These are phyloP conservation scores for Termitomyces sp. DNA, from an alignment of 768 basidiomycete species.

Conservation along the genomic window DNA sequence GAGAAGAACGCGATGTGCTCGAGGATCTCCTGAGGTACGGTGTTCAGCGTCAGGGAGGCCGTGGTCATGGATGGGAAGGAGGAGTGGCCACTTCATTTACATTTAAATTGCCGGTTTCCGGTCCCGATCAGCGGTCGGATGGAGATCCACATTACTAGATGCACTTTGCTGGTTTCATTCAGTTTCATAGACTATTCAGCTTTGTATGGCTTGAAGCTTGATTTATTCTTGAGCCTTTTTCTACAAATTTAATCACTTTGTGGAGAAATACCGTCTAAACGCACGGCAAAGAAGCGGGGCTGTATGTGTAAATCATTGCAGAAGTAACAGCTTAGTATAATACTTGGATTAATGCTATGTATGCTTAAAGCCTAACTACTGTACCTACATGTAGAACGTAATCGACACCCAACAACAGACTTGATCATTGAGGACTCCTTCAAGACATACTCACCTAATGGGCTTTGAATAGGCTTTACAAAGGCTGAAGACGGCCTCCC, in stretches of 20 bases:
- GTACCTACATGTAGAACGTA: not conserved
- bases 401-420: not conserved
- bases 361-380: not conserved
- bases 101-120: conserved; percentile 9
- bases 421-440: not conserved
- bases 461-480: conserved; percentile 34
- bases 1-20: conserved; percentile 72
- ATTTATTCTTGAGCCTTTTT: not conserved
- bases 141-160: too few species aligned
- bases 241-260: too few species aligned
- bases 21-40: conserved; percentile 71
- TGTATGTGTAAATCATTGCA: not conserved
- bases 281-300: not conserved
- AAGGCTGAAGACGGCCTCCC: conserved; percentile 50
- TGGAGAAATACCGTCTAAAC: too few species aligned
- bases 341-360: not conserved
- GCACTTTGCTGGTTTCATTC: too few species aligned
- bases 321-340: not conserved
- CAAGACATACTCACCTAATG: not conserved
- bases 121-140: not conserved
- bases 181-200: too few species aligned
- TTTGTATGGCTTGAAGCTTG: not conserved
- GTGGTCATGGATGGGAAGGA: conserved; percentile 13
- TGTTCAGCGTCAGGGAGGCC: conserved; percentile 30
- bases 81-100: not conserved